phyloP scores from a whole-genome alignment of 768 basidiomycete species.

The Boletus sp. region DNA sequence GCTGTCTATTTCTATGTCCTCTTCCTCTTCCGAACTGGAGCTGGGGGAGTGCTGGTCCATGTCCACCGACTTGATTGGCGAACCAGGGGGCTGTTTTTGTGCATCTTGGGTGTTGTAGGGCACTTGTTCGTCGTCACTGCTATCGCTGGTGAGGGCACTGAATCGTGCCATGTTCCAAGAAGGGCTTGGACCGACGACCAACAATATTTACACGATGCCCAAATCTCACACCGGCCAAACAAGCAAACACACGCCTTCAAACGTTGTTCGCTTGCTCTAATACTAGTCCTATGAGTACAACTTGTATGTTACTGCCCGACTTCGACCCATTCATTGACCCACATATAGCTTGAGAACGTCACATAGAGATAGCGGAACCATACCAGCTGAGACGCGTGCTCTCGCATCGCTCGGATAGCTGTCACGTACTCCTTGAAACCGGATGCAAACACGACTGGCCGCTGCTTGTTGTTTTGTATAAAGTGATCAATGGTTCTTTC shows the following conservation, averaged over 20 bases:
- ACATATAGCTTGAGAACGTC: constrained; percentile 82
- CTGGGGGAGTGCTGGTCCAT: constrained; percentile 33
- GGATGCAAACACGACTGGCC: constrained; percentile 48
- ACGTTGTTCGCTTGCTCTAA: neutral
- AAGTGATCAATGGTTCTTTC: constrained; percentile 5
- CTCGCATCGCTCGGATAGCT: constrained; percentile 66
- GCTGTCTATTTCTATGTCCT: constrained; percentile 30
- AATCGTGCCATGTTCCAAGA: constrained; percentile 59
- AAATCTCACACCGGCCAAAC: constrained; percentile 28
- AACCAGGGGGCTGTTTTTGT: constrained; percentile 11
- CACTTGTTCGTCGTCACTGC: constrained; percentile 50
- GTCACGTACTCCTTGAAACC: constrained; percentile 52
- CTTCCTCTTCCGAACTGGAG: constrained; percentile 30
- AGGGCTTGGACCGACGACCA: constrained; percentile 5
- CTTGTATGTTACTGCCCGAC: constrained; percentile 23
- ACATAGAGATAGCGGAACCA: constrained; percentile 93
- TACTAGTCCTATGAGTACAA: neutral
- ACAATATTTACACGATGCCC: constrained; percentile 20
- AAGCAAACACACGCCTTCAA: constrained; percentile 19
- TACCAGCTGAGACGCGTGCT: constrained; percentile 72
- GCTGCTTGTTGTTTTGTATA: neutral
- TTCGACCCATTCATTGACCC: constrained; percentile 83
- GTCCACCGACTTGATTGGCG: constrained; percentile 25
- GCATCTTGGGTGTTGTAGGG: constrained; percentile 30
- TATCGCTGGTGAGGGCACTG: constrained; percentile 60